These are phyloP conservation scores for Starmerella stigmatis DNA, from an alignment of 805 yeast species.

Conservation along the genomic window DNA sequence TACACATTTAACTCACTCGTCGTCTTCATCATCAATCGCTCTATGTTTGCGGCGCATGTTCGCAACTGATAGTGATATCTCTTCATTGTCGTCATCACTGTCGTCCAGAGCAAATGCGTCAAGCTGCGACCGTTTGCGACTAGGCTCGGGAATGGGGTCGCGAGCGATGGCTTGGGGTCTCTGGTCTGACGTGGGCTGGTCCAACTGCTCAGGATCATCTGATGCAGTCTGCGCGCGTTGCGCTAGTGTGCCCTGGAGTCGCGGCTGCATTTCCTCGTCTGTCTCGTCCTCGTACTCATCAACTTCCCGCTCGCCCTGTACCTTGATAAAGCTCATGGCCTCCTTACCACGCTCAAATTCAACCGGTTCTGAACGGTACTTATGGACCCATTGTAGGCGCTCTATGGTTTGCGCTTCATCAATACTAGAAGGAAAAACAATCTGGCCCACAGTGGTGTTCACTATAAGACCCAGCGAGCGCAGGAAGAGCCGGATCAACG, in stretches of 20 bases:
- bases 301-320: slow-evolving; percentile 25
- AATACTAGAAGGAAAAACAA: slow-evolving; percentile 34
- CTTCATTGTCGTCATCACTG: slow-evolving; percentile 26
- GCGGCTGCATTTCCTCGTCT: background rate
- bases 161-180: too few species aligned
- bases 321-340: slow-evolving; percentile 31
- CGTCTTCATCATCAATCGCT: slow-evolving; percentile 16
- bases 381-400: slow-evolving; percentile 34
- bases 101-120: slow-evolving; percentile 30
- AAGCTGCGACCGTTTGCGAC: slow-evolving; percentile 4
- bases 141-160: too few species aligned
- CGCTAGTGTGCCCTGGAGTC: too few species aligned
- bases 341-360: slow-evolving; percentile 31
- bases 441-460: slow-evolving; percentile 30
- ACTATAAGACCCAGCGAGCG: slow-evolving; percentile 37
- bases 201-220: too few species aligned
- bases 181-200: too few species aligned
- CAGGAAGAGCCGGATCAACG: slow-evolving; percentile 41
- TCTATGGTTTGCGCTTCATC: slow-evolving; percentile 31
- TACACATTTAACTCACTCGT: background rate
- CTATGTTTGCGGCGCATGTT: slow-evolving; percentile 6
- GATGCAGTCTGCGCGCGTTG: too few species aligned
- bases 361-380: slow-evolving; percentile 35
- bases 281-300: slow-evolving; percentile 15
- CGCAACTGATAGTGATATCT: slow-evolving; percentile 20